phyloP scores from a whole-genome alignment of 2,329 filamentous ascomycete species.

The Fusarium sp. region DNA sequence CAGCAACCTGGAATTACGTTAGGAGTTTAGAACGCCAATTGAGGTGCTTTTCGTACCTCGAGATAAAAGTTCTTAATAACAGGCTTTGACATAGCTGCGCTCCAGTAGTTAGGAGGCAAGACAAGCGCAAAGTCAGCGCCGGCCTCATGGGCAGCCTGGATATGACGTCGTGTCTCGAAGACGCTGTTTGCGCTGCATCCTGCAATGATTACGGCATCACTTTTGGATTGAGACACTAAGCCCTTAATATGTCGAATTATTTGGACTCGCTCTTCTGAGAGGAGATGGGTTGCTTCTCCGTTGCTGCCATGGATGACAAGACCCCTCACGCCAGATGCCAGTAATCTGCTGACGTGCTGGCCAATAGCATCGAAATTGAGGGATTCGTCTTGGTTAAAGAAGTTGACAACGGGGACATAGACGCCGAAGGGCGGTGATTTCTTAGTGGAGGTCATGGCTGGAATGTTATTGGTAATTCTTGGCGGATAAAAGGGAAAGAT shows the following conservation, averaged over 20 bases:
- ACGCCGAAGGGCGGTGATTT: constrained; percentile 58
- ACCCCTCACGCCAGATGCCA: constrained; percentile 74
- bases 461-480: too few relatives aligned
- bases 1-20: constrained; percentile 61
- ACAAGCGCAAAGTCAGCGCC: constrained; percentile 79
- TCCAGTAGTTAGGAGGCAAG: constrained; percentile 76
- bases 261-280: constrained; percentile 73
- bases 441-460: neutral
- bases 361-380: constrained; percentile 68
- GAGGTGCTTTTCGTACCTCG: neutral
- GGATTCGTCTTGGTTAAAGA: constrained; percentile 71
- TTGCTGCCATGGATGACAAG: constrained; percentile 82
- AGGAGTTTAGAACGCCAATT: neutral
- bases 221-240: constrained; percentile 56
- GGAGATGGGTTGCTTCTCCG: constrained; percentile 80
- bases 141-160: constrained; percentile 72
- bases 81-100: neutral
- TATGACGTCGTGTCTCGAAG: constrained; percentile 76
- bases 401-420: constrained; percentile 74
- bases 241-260: constrained; percentile 74
- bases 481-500: too few relatives aligned
- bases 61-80: neutral
- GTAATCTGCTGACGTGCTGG: constrained; percentile 71
- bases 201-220: constrained; percentile 74
- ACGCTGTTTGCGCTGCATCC: constrained; percentile 79